Base-by-base conservation (phyloP, 805 yeast genomes). In the Wickerhamomyces chambardii region DNA sequence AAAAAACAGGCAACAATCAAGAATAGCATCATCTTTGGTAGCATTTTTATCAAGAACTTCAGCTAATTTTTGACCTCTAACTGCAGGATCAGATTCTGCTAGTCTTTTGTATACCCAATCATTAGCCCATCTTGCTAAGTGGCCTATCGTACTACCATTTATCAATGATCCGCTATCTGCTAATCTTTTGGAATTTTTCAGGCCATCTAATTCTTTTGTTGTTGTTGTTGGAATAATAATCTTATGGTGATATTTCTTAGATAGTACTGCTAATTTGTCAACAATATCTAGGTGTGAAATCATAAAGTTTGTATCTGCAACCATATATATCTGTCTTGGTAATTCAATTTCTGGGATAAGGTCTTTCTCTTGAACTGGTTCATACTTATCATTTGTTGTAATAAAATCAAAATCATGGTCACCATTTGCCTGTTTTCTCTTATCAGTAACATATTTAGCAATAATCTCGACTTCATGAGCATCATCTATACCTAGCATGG, bases 281-380 rank as follows among this genome's bases (percentile, higher is more conserved):
- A 87, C 43, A 1, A 84, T 56, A 16, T 61, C 54, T 30, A 85
- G 55, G 50, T 86, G 87, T 2, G 86, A 73, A 4, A 89, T 56
- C 12, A 84, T 63, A 50, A 89, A 84, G 50, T 89, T 89, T 3
- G 97, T 89, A 51, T 89, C 97, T 0, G 85, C 62, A 0, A 87
- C 78, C 40, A 86, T 59, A 16, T 63, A 59, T 11, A 75, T 56
- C 15, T 39, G 43, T n/a, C 44, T 36, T 3, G 25, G 11, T 4
- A 38, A 29, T 15, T 24, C 25, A 10, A 30, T 36, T 17, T 33
- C 38, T 1, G 45, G 43, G 5, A 31, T 37, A 8, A 35, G 21
- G n/a, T 40, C 43, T 9, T 18, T 28, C 3, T 30, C 25, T 16
- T 15, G 2, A 19, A 19, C 22, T 8, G 22, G 10, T 8, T 19